A percentile compares a stretch with the other conserved stretches of the same genome.
phyloP scores from a whole-genome alignment of 768 basidiomycete species.

The Leucogyrophana mollusca region DNA sequence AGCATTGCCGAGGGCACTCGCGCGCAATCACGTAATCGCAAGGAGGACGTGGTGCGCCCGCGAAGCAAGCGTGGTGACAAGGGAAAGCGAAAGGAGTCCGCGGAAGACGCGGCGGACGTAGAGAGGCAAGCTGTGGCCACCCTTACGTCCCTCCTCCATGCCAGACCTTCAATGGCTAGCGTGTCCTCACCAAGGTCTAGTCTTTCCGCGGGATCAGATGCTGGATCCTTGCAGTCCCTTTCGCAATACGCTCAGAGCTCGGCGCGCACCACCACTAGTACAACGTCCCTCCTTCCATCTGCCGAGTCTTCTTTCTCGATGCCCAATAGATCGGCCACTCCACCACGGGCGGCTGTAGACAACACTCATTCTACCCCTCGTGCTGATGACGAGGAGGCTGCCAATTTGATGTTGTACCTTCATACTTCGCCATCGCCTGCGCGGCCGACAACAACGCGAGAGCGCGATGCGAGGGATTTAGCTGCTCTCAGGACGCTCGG shows the following conservation, averaged over 20 bases:
- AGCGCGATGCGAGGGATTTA: constrained; percentile 47
- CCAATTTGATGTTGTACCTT: constrained; percentile 82
- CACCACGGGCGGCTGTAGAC: constrained; percentile 31
- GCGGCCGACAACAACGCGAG: constrained; percentile 50
- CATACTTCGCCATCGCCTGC: constrained; percentile 85
- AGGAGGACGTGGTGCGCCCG: constrained; percentile 33
- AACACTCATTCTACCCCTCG: constrained; percentile 45
- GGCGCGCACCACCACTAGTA: constrained; percentile 46
- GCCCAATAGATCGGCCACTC: constrained; percentile 31
- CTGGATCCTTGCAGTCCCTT: constrained; percentile 58
- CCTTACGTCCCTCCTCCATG: constrained; percentile 68
- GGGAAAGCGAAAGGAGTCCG: constrained; percentile 47
- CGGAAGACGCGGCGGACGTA: constrained; percentile 42
- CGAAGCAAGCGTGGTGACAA: constrained; percentile 42
- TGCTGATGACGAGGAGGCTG: constrained; percentile 75
- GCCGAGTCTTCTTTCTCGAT: constrained; percentile 38
- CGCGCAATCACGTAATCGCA: constrained; percentile 42
- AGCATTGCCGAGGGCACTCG: constrained; percentile 48
- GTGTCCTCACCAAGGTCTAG: constrained; percentile 72
- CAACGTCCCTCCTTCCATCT: constrained; percentile 37
- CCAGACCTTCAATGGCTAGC: constrained; percentile 60
- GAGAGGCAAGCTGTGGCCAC: constrained; percentile 86
- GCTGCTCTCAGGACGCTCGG: constrained; percentile 58
- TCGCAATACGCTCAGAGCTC: constrained; percentile 71
- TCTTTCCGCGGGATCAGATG: constrained; percentile 65